Base-by-base conservation (phyloP, 2,329 filamentous ascomycete species). In the Sclerotinia spermophila region DNA sequence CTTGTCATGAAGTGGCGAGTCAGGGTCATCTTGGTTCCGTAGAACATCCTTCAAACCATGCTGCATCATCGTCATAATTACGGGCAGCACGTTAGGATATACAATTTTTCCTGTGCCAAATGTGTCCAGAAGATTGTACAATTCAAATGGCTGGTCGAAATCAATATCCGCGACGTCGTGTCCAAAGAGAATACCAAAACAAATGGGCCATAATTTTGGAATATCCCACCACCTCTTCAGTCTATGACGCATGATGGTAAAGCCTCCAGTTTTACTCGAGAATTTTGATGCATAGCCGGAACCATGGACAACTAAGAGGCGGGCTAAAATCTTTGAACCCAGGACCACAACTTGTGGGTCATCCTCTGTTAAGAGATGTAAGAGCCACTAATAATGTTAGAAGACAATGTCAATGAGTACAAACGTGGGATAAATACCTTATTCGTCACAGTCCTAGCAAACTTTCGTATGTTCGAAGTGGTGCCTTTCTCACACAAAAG, bases 401-500 rank as follows among this genome's bases (percentile, higher is more conserved):
- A 5, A 77, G 79, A 74, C 76, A 66, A 19, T 56, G 40, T 13
- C 21, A 38, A 33, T 56, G 35, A 51, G n/a, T 65, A 38, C 15
- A 19, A 56, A 48, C 13, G 61, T 33, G 69, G 61, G 70, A 38
- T 68, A 80, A 84, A 78, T 83, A 93, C 92, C 86, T 97, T 97
- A 76, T 97, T 97, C 33, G 95, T 97, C 13, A 99, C 95, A 1
- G 95, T 96, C 78, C 91, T 92, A 7, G 94, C 93, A 83, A 99
- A 98, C 76, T 94, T 96, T 78, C 90, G 89, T 70, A 97, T 91
- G 72, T 91, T 89, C 21, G 83, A 83, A 15, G 86, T 82, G 74
- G 90, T 93, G 33, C 86, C 86, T 76, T 88, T 88, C 72, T 92
- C 89, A 77, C 94, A 97, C 15, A 97, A 83, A 17, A 97, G 84